These are phyloP conservation scores for Penicillium hesseltinei DNA, from an alignment of 2,329 filamentous ascomycete species.

Conservation along the genomic window DNA sequence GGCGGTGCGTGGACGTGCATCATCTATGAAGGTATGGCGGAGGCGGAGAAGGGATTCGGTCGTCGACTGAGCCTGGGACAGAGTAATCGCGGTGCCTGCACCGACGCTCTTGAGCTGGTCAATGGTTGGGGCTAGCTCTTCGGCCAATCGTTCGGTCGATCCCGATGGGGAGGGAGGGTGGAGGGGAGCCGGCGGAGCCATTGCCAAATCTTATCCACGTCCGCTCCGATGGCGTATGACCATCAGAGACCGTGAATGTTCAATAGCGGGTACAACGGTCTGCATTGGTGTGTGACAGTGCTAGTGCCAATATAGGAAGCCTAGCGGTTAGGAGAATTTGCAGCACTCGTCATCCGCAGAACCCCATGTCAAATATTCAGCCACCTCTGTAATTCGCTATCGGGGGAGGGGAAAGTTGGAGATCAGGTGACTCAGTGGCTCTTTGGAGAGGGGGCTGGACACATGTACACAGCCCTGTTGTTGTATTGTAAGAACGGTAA, in stretches of 20 bases:
- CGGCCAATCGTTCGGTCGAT: constrained; percentile 36
- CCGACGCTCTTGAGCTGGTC: constrained; percentile 37
- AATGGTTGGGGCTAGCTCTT: constrained; percentile 40
- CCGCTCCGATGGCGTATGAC: constrained; percentile 29
- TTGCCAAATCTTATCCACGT: constrained; percentile 36
- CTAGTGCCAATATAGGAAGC: constrained; percentile 12
- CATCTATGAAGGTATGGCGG: constrained; percentile 62
- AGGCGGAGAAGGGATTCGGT: constrained; percentile 62
- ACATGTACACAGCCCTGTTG: neutral
- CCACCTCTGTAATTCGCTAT: constrained; percentile 8
- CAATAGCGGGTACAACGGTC: constrained; percentile 32
- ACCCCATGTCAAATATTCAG: constrained; percentile 13
- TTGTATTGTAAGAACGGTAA: constrained; percentile 1
- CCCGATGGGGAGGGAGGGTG: constrained; percentile 30
- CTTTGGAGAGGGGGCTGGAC: constrained; percentile 3
- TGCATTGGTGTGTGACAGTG: constrained; percentile 34
- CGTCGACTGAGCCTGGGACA: constrained; percentile 44
- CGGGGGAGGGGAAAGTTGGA: constrained; percentile 4
- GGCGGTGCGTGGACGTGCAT: constrained; percentile 48
- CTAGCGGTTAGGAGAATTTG: constrained; percentile 6
- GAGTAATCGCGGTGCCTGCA: constrained; percentile 27
- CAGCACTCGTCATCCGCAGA: constrained; percentile 4
- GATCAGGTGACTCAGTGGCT: constrained; percentile 18
- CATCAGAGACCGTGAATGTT: constrained; percentile 36
- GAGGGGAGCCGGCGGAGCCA: constrained; percentile 28